Percentiles rank a stretch among this genome's conserved stretches.
phyloP scores from a whole-genome alignment of 371 early-diverging fungal genomes.

The Mortierella polycephala region DNA sequence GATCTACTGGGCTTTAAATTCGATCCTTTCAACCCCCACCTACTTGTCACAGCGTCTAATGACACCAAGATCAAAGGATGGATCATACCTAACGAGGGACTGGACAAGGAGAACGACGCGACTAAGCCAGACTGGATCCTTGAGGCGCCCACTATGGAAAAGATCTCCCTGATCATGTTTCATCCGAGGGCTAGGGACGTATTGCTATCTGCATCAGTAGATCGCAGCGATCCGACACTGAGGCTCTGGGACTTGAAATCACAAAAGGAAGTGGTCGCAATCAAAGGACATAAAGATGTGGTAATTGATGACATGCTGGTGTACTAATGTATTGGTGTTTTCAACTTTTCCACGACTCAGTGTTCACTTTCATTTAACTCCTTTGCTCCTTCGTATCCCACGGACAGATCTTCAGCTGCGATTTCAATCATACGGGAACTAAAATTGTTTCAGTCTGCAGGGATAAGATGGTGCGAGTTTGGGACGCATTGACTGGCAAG shows the following conservation, averaged over 20 bases:
- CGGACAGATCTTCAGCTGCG: constrained; percentile 59
- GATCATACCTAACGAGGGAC: constrained; percentile 72
- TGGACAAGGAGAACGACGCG: constrained; percentile 54
- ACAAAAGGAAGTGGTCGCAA: constrained; percentile 44
- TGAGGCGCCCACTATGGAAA: constrained; percentile 61
- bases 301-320: constrained; percentile 18
- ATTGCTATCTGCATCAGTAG: constrained; percentile 63
- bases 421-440: constrained; percentile 76
- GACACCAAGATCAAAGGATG: constrained; percentile 81
- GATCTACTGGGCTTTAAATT: constrained; percentile 71
- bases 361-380: neutral
- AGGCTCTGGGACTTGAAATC: constrained; percentile 64
- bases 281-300: constrained; percentile 57
- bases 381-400: neutral
- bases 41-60: constrained; percentile 72
- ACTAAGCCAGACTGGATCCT: constrained; percentile 44
- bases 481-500: constrained; percentile 70
- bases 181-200: constrained; percentile 74
- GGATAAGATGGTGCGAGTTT: constrained; percentile 74
- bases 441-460: constrained; percentile 70
- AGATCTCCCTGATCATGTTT: constrained; percentile 67
- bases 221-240: constrained; percentile 60
- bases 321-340: neutral
- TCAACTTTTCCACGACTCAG: neutral
- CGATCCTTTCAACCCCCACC: constrained; percentile 74